Percentiles rank a stretch among this genome's conserved stretches.
These are phyloP conservation scores for Kondoa malvinella DNA, from an alignment of 768 basidiomycete genomes.

Conservation along the genomic window DNA sequence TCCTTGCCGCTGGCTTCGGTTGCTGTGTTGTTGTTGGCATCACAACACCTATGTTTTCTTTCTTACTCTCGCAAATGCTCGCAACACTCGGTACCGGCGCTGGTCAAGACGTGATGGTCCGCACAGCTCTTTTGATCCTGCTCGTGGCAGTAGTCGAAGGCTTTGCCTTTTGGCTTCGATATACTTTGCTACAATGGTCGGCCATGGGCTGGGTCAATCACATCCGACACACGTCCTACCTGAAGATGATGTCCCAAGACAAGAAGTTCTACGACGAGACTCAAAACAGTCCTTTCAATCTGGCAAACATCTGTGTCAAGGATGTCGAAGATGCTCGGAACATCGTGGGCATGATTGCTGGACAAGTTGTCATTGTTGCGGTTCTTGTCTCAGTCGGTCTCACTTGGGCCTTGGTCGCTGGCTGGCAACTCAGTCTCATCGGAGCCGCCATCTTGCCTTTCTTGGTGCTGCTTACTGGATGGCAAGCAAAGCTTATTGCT, in stretches of 20 bases:
- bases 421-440: conserved; percentile 85
- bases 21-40: conserved; percentile 58
- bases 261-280: conserved; percentile 68
- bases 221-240: conserved; percentile 45
- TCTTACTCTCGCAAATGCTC: conserved; percentile 63
- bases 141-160: conserved; percentile 61
- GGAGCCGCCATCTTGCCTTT: conserved; percentile 74
- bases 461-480: conserved; percentile 54
- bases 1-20: conserved; percentile 53
- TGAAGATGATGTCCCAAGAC: conserved; percentile 55
- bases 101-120: conserved; percentile 29
- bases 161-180: conserved; percentile 54
- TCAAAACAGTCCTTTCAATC: conserved; percentile 42
- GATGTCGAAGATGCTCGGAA: conserved; percentile 75
- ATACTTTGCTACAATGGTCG: conserved; percentile 57
- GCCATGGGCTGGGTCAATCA: conserved; percentile 57
- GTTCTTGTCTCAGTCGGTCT: conserved; percentile 72
- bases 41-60: conserved; percentile 83
- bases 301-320: conserved; percentile 65
- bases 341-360: conserved; percentile 54
- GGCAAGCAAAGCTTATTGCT: conserved; percentile 56
- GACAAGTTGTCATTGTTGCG: conserved; percentile 52
- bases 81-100: conserved; percentile 32
- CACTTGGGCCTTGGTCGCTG: conserved; percentile 67
- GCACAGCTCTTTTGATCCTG: conserved; percentile 35